phyloP scores from a whole-genome alignment of 306 rosid genomes.

The Trifolium subterraneum region DNA sequence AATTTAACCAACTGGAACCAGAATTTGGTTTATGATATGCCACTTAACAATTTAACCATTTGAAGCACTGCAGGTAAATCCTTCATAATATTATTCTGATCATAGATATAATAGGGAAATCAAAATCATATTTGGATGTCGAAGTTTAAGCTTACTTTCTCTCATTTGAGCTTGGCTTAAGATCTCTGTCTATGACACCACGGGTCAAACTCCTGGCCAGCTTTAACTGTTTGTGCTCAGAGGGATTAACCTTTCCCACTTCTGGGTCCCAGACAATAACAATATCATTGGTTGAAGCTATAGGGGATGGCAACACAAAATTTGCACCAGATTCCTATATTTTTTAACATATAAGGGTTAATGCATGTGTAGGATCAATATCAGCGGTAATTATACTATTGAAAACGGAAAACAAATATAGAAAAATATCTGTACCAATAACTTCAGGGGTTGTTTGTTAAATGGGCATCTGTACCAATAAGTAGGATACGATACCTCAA shows the following conservation, averaged over 20 bases:
- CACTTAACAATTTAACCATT: conserved; percentile 28
- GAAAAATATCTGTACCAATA: conserved; percentile 4
- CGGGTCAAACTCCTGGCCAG: conserved; percentile 96
- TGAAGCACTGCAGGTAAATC: conserved; percentile 26
- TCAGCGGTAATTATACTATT: conserved; percentile 31
- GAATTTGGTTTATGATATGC: conserved; percentile 28
- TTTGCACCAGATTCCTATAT: conserved; percentile 97
- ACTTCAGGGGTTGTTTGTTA: conserved; percentile 30
- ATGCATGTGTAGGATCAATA: conserved; percentile 17
- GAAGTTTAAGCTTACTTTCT: conserved; percentile 77
- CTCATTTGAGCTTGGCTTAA: conserved; percentile 89
- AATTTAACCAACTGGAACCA: conserved; percentile 26
- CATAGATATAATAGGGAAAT: conserved; percentile 29
- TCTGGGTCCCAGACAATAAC: conserved; percentile 97
- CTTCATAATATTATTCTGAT: conserved; percentile 17
- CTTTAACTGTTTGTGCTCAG: conserved; percentile 97
- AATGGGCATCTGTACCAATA: conserved; percentile 23
- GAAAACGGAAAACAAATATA: neutral
- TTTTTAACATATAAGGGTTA: conserved; percentile 48
- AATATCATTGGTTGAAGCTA: conserved; percentile 90
- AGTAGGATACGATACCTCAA: conserved; percentile 27
- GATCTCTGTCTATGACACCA: conserved; percentile 95
- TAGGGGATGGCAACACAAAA: conserved; percentile 88
- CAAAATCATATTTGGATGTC: conserved; percentile 22
- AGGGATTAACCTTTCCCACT: conserved; percentile 87